phyloP scores from a whole-genome alignment of 345 rosid species.

The Citrus trifoliata region DNA sequence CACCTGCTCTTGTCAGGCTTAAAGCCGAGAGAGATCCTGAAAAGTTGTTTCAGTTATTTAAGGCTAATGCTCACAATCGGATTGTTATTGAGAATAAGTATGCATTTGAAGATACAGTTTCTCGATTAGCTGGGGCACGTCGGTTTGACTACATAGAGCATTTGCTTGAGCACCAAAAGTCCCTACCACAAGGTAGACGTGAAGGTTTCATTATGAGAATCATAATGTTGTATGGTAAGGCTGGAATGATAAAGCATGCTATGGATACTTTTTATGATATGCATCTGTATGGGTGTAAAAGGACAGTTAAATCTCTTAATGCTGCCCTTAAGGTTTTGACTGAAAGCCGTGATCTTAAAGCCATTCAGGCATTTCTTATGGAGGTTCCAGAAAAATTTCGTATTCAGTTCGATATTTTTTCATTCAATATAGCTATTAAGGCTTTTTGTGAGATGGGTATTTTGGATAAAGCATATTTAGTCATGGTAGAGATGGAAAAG shows the following conservation, averaged over 20 bases:
- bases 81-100: constrained; percentile 59
- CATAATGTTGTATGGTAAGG: constrained; percentile 78
- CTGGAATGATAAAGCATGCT: constrained; percentile 71
- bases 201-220: constrained; percentile 82
- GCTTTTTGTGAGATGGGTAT: constrained; percentile 54
- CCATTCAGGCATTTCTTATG: constrained; percentile 42
- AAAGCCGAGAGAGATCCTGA: constrained; percentile 79
- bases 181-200: constrained; percentile 76
- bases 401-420: constrained; percentile 45
- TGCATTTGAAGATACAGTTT: constrained; percentile 76
- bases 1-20: constrained; percentile 71
- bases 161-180: constrained; percentile 83
- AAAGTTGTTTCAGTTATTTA: constrained; percentile 59
- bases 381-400: constrained; percentile 38
- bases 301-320: constrained; percentile 76
- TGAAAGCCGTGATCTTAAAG: constrained; percentile 42
- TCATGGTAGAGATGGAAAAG: constrained; percentile 56
- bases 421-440: constrained; percentile 59
- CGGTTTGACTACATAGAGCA: constrained; percentile 67
- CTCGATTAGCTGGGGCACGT: constrained; percentile 66
- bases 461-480: constrained; percentile 51
- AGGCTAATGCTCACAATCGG: constrained; percentile 62
- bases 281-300: constrained; percentile 58
- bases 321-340: constrained; percentile 62
- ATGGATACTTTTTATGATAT: constrained; percentile 54